Evolutionary conservation across 148 eudicot species (phyloP).

Genomic region (Amaranthus hypochondriacus): DNA sequence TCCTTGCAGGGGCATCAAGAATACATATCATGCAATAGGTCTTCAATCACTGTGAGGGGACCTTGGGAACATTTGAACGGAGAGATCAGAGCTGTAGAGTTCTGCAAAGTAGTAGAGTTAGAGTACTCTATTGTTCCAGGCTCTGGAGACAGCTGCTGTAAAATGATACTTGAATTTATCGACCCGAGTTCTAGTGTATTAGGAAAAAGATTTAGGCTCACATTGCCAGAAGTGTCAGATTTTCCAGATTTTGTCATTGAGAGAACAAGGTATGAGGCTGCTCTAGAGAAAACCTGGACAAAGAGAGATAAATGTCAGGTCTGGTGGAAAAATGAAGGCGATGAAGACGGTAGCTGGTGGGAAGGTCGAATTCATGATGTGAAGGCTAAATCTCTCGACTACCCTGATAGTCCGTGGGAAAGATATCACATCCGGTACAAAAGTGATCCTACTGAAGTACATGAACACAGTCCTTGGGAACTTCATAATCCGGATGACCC

Average conservation of each 20-base stretch:
- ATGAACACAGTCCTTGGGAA: slow-evolving; percentile 94
- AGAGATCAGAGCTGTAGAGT: slow-evolving; percentile 71
- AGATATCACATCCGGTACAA: slow-evolving; percentile 61
- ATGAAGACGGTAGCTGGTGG: slow-evolving; percentile 93
- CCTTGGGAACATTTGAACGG: slow-evolving; percentile 71
- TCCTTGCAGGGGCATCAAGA: slow-evolving; percentile 81
- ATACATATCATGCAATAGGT: slow-evolving; percentile 34
- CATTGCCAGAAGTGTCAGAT: slow-evolving; percentile 64
- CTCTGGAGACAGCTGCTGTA: slow-evolving; percentile 95
- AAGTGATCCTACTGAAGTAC: slow-evolving; percentile 64
- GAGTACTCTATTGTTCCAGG: slow-evolving; percentile 65
- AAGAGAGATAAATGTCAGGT: slow-evolving; percentile 86
- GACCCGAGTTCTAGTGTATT: slow-evolving; percentile 56
- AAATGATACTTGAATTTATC: slow-evolving; percentile 62
- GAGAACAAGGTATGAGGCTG: slow-evolving; percentile 72
- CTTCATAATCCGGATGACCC: slow-evolving; percentile 59
- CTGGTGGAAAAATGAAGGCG: slow-evolving; percentile 90
- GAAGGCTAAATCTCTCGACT: slow-evolving; percentile 66
- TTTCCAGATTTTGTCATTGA: slow-evolving; percentile 94
- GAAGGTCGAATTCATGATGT: slow-evolving; percentile 66
- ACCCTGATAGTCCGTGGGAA: slow-evolving; percentile 98
- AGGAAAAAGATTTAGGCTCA: slow-evolving; percentile 65
- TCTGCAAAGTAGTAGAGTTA: slow-evolving; percentile 61
- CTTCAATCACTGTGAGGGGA: slow-evolving; percentile 32
- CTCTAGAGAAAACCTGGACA: slow-evolving; percentile 75